A percentile compares a stretch with the other conserved stretches of the same genome.
Evolutionary conservation across 495 filamentous ascomycete species (phyloP).

Genomic region (Lasiosphaeria ovina): DNA sequence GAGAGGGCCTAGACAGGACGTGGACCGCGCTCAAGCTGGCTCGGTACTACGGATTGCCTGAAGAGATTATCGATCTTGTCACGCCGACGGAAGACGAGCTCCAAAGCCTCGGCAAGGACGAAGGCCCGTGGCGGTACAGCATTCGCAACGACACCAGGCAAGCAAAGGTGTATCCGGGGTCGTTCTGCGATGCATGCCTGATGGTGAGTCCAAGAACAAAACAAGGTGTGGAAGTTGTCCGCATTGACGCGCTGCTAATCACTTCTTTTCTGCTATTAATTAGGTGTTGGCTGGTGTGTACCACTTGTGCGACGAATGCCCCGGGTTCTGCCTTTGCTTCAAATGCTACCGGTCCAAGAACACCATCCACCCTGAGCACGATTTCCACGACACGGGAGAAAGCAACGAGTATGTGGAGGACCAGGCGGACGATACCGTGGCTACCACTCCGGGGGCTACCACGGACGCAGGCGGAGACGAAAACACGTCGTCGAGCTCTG

Average conservation of each 20-base stretch:
- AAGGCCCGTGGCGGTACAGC: neutral
- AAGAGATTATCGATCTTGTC: slow-evolving; percentile 5
- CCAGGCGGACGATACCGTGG: neutral
- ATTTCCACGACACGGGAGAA: neutral
- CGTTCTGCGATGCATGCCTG: slow-evolving; percentile 1
- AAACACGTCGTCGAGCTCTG: neutral
- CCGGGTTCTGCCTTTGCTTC: slow-evolving; percentile 3
- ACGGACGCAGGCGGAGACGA: neutral
- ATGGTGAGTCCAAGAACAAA: neutral
- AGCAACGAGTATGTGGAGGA: neutral
- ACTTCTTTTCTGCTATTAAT: neutral
- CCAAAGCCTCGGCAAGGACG: neutral
- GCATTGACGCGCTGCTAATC: neutral
- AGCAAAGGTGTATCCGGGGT: neutral
- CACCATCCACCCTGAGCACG: neutral
- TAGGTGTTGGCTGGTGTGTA: neutral
- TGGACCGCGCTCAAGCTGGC: slow-evolving; percentile 7
- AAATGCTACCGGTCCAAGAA: slow-evolving; percentile 6
- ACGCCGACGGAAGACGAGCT: slow-evolving; percentile 2
- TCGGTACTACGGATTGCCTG: neutral
- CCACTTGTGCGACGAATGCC: neutral
- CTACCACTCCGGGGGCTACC: neutral
- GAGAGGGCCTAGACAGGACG: slow-evolving; percentile 4
- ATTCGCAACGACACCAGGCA: slow-evolving; percentile 1
- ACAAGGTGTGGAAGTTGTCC: neutral